These are phyloP conservation scores for Mucor mucedo DNA, from an alignment of 371 early-diverging fungal genomes.

Conservation along the genomic window DNA sequence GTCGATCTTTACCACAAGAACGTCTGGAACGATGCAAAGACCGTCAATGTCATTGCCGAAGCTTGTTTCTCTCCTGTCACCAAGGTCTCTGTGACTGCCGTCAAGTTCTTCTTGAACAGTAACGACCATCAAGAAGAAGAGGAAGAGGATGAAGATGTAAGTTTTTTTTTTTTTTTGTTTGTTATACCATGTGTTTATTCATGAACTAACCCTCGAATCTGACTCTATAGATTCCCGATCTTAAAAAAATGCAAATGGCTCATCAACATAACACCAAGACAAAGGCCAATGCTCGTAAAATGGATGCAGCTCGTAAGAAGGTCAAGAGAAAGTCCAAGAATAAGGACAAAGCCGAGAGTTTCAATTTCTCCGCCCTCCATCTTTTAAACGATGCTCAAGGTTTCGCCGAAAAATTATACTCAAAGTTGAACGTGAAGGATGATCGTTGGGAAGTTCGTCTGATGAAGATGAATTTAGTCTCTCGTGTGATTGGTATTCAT, in stretches of 20 bases:
- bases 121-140: slow-evolving; percentile 75
- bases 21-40: slow-evolving; percentile 96
- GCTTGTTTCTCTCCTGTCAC: slow-evolving; percentile 91
- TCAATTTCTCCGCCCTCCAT: slow-evolving; percentile 93
- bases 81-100: slow-evolving; percentile 89
- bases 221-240: slow-evolving; percentile 54
- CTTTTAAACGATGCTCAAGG: slow-evolving; percentile 95
- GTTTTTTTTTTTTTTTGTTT: slow-evolving; percentile 21
- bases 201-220: neutral
- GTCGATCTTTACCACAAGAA: slow-evolving; percentile 94
- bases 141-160: slow-evolving; percentile 69
- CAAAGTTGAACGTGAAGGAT: slow-evolving; percentile 68
- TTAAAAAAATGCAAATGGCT: slow-evolving; percentile 77
- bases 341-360: slow-evolving; percentile 72
- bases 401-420: slow-evolving; percentile 91
- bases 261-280: slow-evolving; percentile 84
- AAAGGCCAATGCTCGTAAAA: slow-evolving; percentile 69
- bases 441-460: slow-evolving; percentile 88
- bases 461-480: slow-evolving; percentile 89
- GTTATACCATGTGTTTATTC: no score
- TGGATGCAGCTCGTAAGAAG: slow-evolving; percentile 78
- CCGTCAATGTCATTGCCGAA: slow-evolving; percentile 96
- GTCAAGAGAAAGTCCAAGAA: slow-evolving; percentile 63
- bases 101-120: slow-evolving; percentile 92
- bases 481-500: slow-evolving; percentile 94